Evolutionary conservation across 2,329 filamentous ascomycete species (phyloP), one percentile per base, ranked within the genome.

Genomic region (Delphinella strobiligena): DNA sequence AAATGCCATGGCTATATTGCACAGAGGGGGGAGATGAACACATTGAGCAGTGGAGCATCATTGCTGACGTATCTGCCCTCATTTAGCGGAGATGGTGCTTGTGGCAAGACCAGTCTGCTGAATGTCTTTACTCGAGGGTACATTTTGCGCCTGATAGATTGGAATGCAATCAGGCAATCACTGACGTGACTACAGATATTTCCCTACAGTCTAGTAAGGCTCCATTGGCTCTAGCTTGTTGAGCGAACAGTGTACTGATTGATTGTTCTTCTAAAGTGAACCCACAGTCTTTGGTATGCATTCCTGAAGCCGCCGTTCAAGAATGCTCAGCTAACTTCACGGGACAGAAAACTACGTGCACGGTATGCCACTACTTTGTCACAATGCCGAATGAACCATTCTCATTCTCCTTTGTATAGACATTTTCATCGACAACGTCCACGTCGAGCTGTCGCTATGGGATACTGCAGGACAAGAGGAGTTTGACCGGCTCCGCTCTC

Each of bases 91-190:
- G 89, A 96, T 61, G 89, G 89, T 72, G 89, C 89, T 52, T 93
- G 83, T 63, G 89, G 89, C 59, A 98, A 98, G 73, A 98, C 91
- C 40, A 95, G 88, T 49, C 66, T 96, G 56, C 68, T 98, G 54
- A 98, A 98, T 61, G 91, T 98, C 61, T 98, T 98, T 67, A 98
- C 91, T 51, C 79, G 89, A 82, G 89, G 89, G 82, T 93, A 68
- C 53, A 77, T 68, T 39, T 43, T 35, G 43, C 16, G 32, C 9
- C 19, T 18, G 10, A 18, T 16, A 18, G 14, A 36, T 34, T 27
- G 22, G 7, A 7, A 27, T 27, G 12, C 12, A 7, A 27, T 27
- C 7, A 7, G 7, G 22, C 22, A 27, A 27, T 27, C 27, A 42
- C 37, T 46, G 33, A 47, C 38, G 47, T 19, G 31, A 24, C 27